Evolutionary conservation across 108 stramenopile species (phyloP).

Genomic region (Aurantiochytrium sp.): DNA sequence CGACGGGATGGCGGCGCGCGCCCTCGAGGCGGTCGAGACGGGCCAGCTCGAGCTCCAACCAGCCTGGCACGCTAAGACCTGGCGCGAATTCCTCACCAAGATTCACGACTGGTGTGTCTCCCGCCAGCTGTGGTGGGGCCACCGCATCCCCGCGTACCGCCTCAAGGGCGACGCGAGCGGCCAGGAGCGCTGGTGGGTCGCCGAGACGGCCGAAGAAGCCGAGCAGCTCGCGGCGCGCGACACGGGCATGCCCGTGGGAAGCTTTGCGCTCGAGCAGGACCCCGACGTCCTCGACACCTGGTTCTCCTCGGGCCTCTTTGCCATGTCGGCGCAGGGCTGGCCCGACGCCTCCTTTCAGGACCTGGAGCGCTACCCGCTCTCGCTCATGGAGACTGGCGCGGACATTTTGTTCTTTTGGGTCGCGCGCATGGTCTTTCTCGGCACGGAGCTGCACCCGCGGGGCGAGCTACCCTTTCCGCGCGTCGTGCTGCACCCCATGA

Average conservation of each 20-base stretch:
- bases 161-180: slow-evolving; percentile 28
- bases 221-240: slow-evolving; percentile 61
- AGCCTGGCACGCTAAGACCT: slow-evolving; percentile 75
- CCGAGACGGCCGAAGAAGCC: slow-evolving; percentile 75
- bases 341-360: background rate
- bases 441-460: slow-evolving; percentile 23
- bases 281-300: slow-evolving; percentile 94
- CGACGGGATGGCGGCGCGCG: slow-evolving; percentile 80
- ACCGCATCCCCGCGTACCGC: slow-evolving; percentile 83
- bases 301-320: slow-evolving; percentile 97
- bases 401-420: slow-evolving; percentile 99
- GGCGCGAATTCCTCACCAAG: slow-evolving; percentile 85
- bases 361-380: slow-evolving; percentile 81
- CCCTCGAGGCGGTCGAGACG: slow-evolving; percentile 74
- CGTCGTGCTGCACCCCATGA: slow-evolving; percentile 86
- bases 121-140: slow-evolving; percentile 95
- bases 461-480: slow-evolving; percentile 86
- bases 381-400: slow-evolving; percentile 93
- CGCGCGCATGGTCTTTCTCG: slow-evolving; percentile 98
- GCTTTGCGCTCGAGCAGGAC: slow-evolving; percentile 74
- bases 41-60: slow-evolving; percentile 87
- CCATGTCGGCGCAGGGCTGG: slow-evolving; percentile 87
- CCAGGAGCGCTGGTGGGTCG: slow-evolving; percentile 74
- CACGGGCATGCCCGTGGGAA: slow-evolving; percentile 47
- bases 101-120: slow-evolving; percentile 95